phyloP scores from a whole-genome alignment of 495 filamentous ascomycete genomes.

The Penicillium nucicola region DNA sequence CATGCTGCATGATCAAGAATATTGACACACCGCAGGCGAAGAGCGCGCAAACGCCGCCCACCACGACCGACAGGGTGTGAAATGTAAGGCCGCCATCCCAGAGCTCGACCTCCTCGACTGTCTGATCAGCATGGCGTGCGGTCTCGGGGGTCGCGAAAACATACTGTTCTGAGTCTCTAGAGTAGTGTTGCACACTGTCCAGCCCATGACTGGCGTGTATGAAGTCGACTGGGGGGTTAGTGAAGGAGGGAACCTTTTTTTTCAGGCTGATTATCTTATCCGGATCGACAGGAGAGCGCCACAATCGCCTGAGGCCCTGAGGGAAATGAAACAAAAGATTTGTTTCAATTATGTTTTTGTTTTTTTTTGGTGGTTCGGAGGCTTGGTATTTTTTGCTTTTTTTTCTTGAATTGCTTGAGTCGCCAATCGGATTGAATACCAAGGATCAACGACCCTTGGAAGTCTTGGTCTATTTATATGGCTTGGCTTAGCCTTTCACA shows the following conservation, averaged over 20 bases:
- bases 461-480: too few relatives aligned
- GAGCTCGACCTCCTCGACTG: constrained; percentile 40
- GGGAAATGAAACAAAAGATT: neutral
- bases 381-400: too few relatives aligned
- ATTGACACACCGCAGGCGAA: constrained; percentile 41
- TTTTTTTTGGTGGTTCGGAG: too few relatives aligned
- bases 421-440: constrained; percentile 5
- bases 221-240: constrained; percentile 3
- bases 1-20: constrained; percentile 70
- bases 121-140: constrained; percentile 10
- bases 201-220: constrained; percentile 33
- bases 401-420: neutral
- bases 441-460: too few relatives aligned
- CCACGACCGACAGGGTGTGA: constrained; percentile 44
- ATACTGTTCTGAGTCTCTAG: constrained; percentile 44
- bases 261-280: constrained; percentile 20
- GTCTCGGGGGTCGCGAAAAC: constrained; percentile 1
- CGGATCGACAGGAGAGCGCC: constrained; percentile 22
- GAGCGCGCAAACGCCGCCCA: constrained; percentile 46
- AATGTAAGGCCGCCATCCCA: constrained; percentile 50
- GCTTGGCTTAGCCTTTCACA: too few relatives aligned
- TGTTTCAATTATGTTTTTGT: too few relatives aligned
- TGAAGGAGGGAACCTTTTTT: constrained; percentile 3
- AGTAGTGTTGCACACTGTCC: constrained; percentile 50
- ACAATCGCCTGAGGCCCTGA: constrained; percentile 4